Base-by-base conservation (phyloP, 139 green algal genomes). In the Haematococcus lacustris region DNA sequence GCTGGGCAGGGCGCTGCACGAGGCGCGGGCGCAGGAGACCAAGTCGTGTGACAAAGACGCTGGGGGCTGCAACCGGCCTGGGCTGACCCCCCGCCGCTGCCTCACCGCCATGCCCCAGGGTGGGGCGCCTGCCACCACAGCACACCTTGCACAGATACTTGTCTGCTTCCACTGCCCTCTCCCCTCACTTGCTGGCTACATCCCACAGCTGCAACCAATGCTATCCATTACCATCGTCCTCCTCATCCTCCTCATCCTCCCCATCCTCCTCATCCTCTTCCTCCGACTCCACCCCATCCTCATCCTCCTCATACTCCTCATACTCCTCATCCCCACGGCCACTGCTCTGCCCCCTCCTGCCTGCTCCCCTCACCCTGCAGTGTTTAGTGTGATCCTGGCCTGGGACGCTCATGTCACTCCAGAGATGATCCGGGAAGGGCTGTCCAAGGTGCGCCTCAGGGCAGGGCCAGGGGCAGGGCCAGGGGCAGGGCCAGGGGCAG, bases 11-110 rank as follows among this genome's bases (percentile, higher is more conserved):
- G 37, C 40, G 21, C 66, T 71, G 28, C 40, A n/a, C 25, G 38
- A n/a, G 66, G n/a, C 41, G 3, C 38, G 5, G 5, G 41, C 35
- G 28, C 78, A 88, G 69, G 63, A 84, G 30, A 3, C 35, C 4
- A 89, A 89, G 82, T 73, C 59, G 35, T 92, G 87, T 76, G 85
- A 92, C 79, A 83, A 60, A 37, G 86, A 91, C 66, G 43, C 70
- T 43, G 76, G 76, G 38, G 86, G 81, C 34, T 88, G 83, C 74
- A n/a, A n/a, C n/a, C 35, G 37, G 43, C 63, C 26, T 66, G 47
- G 30, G 47, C 73, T 65, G 34, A 70, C 66, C 5, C 73, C 73
- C 40, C 7, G 26, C 51, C 40, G 51, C 26, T 13, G 51, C n/a
- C 51, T 77, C 35, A 33, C 61, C 25, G 30, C 37, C 38, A 28